A percentile compares a stretch with the other conserved stretches of the same genome.
Conservation (phyloP, 1,284 basidiomycete genomes). For the Tilletiopsis washingtonensis region DNA sequence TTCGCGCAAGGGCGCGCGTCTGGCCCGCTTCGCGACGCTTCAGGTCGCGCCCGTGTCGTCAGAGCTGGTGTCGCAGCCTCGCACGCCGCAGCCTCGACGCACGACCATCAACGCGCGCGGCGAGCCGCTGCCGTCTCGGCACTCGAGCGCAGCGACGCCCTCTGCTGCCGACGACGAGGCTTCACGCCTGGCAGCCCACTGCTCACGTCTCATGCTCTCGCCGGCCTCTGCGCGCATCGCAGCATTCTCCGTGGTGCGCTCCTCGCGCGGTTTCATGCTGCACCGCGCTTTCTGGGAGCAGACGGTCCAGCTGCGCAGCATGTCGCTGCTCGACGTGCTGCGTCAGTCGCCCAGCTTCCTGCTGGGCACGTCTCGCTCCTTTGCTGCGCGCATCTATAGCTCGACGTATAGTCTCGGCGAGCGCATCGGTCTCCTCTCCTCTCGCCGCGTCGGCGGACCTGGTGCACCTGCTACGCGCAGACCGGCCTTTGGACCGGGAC, state of each 20-base stretch:
- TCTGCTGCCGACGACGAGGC: background rate
- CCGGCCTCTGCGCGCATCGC: background rate
- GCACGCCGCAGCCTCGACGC: background rate
- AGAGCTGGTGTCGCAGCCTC: background rate
- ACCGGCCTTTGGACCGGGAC: constrained; percentile 18
- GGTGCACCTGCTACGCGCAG: background rate
- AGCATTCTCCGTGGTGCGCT: background rate
- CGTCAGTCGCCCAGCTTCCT: background rate
- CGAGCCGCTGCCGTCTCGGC: background rate
- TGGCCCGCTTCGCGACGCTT: background rate
- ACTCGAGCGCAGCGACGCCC: background rate
- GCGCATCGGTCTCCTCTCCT: too few relatives aligned
- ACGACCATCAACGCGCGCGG: constrained; percentile 1
- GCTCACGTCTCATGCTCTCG: background rate
- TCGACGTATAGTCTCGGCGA: background rate
- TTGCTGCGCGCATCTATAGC: background rate
- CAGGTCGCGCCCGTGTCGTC: background rate
- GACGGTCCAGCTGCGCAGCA: too few relatives aligned
- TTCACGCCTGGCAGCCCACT: background rate
- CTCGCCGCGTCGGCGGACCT: background rate
- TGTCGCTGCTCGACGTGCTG: background rate
- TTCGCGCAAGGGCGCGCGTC: background rate
- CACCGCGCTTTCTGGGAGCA: background rate
- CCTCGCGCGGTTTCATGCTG: background rate
- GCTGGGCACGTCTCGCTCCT: background rate